These are phyloP conservation scores for Xanthoparmelia taractica DNA, from an alignment of 495 filamentous ascomycete genomes.

Conservation along the genomic window DNA sequence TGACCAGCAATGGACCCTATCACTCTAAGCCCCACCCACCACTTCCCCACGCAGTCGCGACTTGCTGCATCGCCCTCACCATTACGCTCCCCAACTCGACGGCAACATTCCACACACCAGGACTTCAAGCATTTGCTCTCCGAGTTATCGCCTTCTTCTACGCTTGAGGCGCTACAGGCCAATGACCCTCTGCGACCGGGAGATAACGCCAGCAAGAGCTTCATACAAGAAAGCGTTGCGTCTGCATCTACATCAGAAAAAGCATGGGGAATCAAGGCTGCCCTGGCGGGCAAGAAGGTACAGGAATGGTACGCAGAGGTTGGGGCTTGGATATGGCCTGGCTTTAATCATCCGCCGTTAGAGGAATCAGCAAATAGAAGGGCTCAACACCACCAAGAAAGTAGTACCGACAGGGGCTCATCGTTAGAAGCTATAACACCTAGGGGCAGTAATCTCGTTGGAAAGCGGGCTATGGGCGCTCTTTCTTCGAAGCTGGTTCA, in stretches of 20 bases:
- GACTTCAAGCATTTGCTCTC: slow-evolving; percentile 44
- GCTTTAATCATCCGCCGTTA: slow-evolving; percentile 21
- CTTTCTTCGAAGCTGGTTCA: slow-evolving; percentile 53
- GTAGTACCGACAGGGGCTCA: slow-evolving; percentile 40
- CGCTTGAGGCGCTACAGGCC: slow-evolving; percentile 45
- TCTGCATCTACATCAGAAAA: slow-evolving; percentile 58
- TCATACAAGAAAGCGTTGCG: slow-evolving; percentile 58
- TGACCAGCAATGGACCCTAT: slow-evolving; percentile 14
- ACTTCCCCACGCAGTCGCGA: background rate
- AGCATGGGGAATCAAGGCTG: slow-evolving; percentile 64
- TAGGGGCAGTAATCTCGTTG: slow-evolving; percentile 19
- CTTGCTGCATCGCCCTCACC: slow-evolving; percentile 26
- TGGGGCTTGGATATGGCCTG: slow-evolving; percentile 66
- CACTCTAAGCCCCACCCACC: background rate
- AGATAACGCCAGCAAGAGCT: slow-evolving; percentile 39
- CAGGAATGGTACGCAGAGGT: slow-evolving; percentile 72
- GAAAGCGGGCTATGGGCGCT: slow-evolving; percentile 56
- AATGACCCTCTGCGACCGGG: slow-evolving; percentile 50
- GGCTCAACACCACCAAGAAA: slow-evolving; percentile 49
- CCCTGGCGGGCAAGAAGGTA: slow-evolving; percentile 65
- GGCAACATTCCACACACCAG: slow-evolving; percentile 20
- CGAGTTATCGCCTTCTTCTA: slow-evolving; percentile 49
- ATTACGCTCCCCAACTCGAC: slow-evolving; percentile 29
- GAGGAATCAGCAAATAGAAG: background rate
- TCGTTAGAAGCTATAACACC: slow-evolving; percentile 15